A percentile compares a stretch with the other conserved stretches of the same genome.
These are phyloP conservation scores for Akanthomyces muscarius DNA, from an alignment of 2,329 filamentous ascomycete genomes.

Conservation along the genomic window DNA sequence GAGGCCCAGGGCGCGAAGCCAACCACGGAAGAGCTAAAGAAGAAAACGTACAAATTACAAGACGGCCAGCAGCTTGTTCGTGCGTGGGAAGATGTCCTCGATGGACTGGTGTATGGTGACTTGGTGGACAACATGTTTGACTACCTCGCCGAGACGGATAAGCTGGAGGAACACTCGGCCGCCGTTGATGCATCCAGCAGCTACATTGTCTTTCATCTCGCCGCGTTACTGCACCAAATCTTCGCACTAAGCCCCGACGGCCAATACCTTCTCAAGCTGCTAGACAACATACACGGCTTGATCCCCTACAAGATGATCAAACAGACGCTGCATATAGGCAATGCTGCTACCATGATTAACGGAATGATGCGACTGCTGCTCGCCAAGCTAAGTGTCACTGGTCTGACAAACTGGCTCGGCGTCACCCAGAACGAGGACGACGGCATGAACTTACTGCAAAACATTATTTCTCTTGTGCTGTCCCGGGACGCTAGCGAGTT, in stretches of 20 bases:
- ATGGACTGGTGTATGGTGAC: slow-evolving; percentile 63
- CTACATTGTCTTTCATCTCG: slow-evolving; percentile 64
- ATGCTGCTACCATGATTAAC: slow-evolving; percentile 77
- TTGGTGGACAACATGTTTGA: slow-evolving; percentile 62
- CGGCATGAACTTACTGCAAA: slow-evolving; percentile 75
- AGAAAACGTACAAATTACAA: slow-evolving; percentile 48
- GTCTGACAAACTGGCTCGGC: slow-evolving; percentile 75
- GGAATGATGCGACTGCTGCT: slow-evolving; percentile 69
- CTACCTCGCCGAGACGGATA: slow-evolving; percentile 55
- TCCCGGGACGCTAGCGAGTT: slow-evolving; percentile 71
- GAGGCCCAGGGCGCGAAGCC: slow-evolving; percentile 11
- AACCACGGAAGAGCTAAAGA: slow-evolving; percentile 18
- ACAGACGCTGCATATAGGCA: slow-evolving; percentile 71
- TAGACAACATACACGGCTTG: slow-evolving; percentile 66
- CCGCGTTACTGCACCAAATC: slow-evolving; percentile 69
- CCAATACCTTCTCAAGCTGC: slow-evolving; percentile 65
- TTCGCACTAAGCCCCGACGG: slow-evolving; percentile 72
- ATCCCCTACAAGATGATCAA: slow-evolving; percentile 68
- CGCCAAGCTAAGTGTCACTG: slow-evolving; percentile 71
- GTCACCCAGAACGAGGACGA: slow-evolving; percentile 67
- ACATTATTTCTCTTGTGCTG: slow-evolving; percentile 69
- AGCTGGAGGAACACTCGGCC: slow-evolving; percentile 60
- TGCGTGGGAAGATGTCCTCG: slow-evolving; percentile 65
- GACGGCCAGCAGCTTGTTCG: slow-evolving; percentile 57
- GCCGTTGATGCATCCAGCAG: slow-evolving; percentile 62